phyloP scores from a whole-genome alignment of 169 alveolate species.

The Neospora caninum region DNA sequence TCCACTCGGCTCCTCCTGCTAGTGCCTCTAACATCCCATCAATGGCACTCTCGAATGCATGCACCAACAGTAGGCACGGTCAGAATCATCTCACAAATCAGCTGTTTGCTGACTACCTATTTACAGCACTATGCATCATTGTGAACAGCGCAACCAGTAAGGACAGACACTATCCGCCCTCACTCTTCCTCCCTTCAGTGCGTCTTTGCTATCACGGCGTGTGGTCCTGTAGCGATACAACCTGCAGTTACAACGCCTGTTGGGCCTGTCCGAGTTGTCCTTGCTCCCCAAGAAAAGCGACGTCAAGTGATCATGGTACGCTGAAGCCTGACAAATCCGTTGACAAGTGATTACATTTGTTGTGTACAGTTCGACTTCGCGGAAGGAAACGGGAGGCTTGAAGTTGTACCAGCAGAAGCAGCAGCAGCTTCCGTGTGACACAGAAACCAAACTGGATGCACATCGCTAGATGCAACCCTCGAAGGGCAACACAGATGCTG shows the following conservation, averaged over 20 bases:
- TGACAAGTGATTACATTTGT: not conserved
- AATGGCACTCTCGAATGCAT: conserved; percentile 22
- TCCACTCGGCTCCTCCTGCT: conserved; percentile 16
- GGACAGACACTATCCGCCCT: not conserved
- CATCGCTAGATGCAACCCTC: not conserved
- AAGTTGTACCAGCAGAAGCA: conserved; percentile 4
- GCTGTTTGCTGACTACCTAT: too few relatives aligned
- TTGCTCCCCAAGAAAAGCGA: not conserved
- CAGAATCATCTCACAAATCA: not conserved
- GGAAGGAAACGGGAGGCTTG: not conserved
- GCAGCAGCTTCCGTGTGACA: not conserved
- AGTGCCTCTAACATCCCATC: conserved; percentile 6
- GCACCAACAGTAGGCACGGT: conserved; percentile 5
- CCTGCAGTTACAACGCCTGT: not conserved
- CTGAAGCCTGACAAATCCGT: not conserved
- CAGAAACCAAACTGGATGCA: not conserved
- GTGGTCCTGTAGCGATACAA: not conserved
- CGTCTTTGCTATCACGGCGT: not conserved
- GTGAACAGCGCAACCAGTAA: not conserved
- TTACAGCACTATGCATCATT: not conserved
- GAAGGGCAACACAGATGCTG: not conserved
- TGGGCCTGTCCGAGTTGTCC: not conserved
- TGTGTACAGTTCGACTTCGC: conserved; percentile 21
- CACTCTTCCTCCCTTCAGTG: not conserved
- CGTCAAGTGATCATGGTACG: conserved; percentile 13